Conservation (phyloP, 768 basidiomycete species). For the Leucocoprinus birnbaumii region DNA sequence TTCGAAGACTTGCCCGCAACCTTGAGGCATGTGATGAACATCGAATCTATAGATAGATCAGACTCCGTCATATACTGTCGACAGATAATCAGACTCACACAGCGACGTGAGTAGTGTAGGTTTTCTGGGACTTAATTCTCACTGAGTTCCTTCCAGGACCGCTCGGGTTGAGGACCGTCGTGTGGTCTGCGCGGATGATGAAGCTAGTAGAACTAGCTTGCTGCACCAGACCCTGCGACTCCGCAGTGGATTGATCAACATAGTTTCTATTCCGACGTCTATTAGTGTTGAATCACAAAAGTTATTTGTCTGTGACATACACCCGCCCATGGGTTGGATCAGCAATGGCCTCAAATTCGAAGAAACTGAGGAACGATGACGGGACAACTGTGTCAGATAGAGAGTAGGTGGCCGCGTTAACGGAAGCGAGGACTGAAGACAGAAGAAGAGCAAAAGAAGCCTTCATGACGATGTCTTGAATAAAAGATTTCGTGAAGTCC, state of each 20-base stretch:
- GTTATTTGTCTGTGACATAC: conserved; percentile 25
- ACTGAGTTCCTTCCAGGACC: conserved; percentile 56
- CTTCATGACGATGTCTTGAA: not conserved
- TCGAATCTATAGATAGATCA: conserved; percentile 25
- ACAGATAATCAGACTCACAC: conserved; percentile 33
- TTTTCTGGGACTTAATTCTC: conserved; percentile 47
- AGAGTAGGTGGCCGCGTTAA: conserved; percentile 26
- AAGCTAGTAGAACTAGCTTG: conserved; percentile 41
- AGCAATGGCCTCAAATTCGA: conserved; percentile 38
- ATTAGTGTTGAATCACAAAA: not conserved
- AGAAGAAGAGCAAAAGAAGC: not conserved
- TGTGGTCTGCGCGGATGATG: conserved; percentile 50
- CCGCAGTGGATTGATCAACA: conserved; percentile 35
- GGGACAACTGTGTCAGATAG: conserved; percentile 33
- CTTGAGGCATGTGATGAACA: conserved; percentile 35
- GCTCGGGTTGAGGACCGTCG: conserved; percentile 38
- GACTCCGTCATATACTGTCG: not conserved
- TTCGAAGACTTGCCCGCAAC: conserved; percentile 26
- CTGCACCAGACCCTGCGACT: conserved; percentile 49
- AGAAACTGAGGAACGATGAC: conserved; percentile 38
- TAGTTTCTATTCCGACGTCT: conserved; percentile 30
- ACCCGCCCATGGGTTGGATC: conserved; percentile 67
- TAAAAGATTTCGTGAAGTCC: not conserved
- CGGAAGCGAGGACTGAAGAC: not conserved
- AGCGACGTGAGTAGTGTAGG: conserved; percentile 49